phyloP scores from a whole-genome alignment of 768 basidiomycete species.

The Boletellus ananiceps region DNA sequence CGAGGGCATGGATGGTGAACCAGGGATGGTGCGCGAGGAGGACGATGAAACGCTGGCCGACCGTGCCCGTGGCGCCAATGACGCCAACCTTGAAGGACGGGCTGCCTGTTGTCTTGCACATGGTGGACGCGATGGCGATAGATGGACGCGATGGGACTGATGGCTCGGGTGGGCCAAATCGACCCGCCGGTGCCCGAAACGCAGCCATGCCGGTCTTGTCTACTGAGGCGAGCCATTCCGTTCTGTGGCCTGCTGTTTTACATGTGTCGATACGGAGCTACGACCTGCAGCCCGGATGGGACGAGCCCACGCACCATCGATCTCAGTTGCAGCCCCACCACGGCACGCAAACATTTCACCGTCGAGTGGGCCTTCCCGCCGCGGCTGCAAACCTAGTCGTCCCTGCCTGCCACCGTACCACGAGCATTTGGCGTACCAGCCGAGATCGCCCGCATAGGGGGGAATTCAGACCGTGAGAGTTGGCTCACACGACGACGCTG shows the following conservation, averaged over 20 bases:
- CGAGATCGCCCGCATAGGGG: not conserved
- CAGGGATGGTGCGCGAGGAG: slow-evolving; percentile 86
- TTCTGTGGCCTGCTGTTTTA: no score
- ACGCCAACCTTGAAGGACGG: slow-evolving; percentile 57
- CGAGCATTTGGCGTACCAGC: no score
- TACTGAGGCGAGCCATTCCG: not conserved
- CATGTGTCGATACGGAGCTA: no score
- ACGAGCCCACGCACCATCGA: no score
- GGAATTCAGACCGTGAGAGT: slow-evolving; percentile 16
- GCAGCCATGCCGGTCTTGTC: not conserved
- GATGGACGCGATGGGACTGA: not conserved
- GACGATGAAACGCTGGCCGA: slow-evolving; percentile 92
- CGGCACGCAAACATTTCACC: no score
- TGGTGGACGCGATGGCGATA: slow-evolving; percentile 11
- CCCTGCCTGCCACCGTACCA: not conserved
- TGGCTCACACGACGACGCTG: not conserved
- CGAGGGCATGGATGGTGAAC: slow-evolving; percentile 82
- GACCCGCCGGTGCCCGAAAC: not conserved
- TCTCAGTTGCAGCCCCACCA: no score
- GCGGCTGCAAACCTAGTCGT: not conserved
- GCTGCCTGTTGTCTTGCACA: slow-evolving; percentile 20
- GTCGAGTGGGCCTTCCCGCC: no score
- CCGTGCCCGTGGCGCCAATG: slow-evolving; percentile 88
- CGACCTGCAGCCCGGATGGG: no score
- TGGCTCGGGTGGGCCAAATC: not conserved